Evolutionary conservation across 495 filamentous ascomycete genomes (phyloP).

Genomic region (Poronia punctata): DNA sequence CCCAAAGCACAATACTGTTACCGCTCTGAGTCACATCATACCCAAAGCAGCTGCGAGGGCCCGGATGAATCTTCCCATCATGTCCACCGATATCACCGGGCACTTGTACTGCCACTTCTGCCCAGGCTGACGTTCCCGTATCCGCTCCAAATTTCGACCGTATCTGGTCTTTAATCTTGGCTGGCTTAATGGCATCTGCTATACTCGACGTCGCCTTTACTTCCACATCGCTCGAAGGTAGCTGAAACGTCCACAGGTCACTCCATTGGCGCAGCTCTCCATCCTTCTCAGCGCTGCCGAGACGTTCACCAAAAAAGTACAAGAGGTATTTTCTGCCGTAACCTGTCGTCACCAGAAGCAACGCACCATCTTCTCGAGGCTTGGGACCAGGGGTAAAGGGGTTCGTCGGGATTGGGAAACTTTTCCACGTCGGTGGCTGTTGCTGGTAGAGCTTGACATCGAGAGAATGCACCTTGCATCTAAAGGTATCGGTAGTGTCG

Average conservation of each 20-base stretch:
- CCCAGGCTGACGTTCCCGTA: conserved; percentile 38
- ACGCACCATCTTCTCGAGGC: conserved; percentile 34
- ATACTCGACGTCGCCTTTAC: conserved; percentile 8
- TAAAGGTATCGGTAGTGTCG: conserved; percentile 23
- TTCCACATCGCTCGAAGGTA: conserved; percentile 29
- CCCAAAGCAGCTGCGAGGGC: conserved; percentile 42
- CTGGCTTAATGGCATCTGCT: conserved; percentile 29
- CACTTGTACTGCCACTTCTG: conserved; percentile 39
- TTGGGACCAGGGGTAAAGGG: conserved; percentile 39
- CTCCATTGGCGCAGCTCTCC: conserved; percentile 22
- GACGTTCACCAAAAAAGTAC: conserved; percentile 41
- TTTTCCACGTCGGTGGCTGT: conserved; percentile 37
- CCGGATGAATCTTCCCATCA: conserved; percentile 46
- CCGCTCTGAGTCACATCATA: conserved; percentile 35
- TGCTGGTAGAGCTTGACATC: conserved; percentile 23
- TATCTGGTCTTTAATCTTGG: conserved; percentile 45
- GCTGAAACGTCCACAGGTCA: conserved; percentile 48
- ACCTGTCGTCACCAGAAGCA: conserved; percentile 43
- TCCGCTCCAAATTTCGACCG: conserved; percentile 33
- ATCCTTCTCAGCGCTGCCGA: conserved; percentile 5
- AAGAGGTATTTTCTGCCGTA: conserved; percentile 46
- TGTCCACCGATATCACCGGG: conserved; percentile 29
- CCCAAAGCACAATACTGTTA: conserved; percentile 43
- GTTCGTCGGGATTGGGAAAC: conserved; percentile 38
- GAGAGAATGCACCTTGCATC: conserved; percentile 38